These are phyloP conservation scores for Podaxis sp. DNA, from an alignment of 768 basidiomycete genomes.

Conservation along the genomic window DNA sequence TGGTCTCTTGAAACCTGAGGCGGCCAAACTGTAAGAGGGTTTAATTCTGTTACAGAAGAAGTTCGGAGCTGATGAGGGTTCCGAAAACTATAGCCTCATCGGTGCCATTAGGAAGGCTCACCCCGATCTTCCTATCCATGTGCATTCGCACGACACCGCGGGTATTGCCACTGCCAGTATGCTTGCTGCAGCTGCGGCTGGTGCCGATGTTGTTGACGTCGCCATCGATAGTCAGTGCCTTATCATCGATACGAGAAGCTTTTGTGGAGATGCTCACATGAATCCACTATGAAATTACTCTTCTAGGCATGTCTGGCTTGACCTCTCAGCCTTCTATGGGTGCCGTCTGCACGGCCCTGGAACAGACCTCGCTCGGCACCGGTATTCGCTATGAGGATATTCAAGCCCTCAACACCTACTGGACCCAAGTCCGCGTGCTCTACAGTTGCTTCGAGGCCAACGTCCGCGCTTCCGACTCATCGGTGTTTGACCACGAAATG, in stretches of 20 bases:
- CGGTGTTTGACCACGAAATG: constrained; percentile 99
- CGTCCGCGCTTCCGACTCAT: constrained; percentile 94
- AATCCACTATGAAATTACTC: constrained; percentile 1
- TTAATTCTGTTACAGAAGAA: constrained; percentile 15
- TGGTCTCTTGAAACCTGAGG: constrained; percentile 91
- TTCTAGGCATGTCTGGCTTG: constrained; percentile 91
- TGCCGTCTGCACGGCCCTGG: constrained; percentile 90
- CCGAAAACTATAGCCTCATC: constrained; percentile 62
- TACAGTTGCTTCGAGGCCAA: constrained; percentile 99
- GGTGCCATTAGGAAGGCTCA: constrained; percentile 94
- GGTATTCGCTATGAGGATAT: constrained; percentile 97
- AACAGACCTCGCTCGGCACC: constrained; percentile 91
- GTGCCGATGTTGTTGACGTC: constrained; percentile 96
- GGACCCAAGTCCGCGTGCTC: constrained; percentile 94
- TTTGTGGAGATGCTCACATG: constrained; percentile 17
- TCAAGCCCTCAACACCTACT: constrained; percentile 95
- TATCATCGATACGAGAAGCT: constrained; percentile 2
- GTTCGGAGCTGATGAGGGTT: not conserved
- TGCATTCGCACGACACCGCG: constrained; percentile 99
- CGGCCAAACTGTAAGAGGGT: constrained; percentile 75
- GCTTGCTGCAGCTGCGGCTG: constrained; percentile 94
- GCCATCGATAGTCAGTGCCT: constrained; percentile 90
- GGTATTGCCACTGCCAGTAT: constrained; percentile 98
- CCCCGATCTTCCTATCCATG: constrained; percentile 97
- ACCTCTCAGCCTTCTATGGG: constrained; percentile 99